Conservation (phyloP, 345 rosid species). For the Gossypium rotundifolium region DNA sequence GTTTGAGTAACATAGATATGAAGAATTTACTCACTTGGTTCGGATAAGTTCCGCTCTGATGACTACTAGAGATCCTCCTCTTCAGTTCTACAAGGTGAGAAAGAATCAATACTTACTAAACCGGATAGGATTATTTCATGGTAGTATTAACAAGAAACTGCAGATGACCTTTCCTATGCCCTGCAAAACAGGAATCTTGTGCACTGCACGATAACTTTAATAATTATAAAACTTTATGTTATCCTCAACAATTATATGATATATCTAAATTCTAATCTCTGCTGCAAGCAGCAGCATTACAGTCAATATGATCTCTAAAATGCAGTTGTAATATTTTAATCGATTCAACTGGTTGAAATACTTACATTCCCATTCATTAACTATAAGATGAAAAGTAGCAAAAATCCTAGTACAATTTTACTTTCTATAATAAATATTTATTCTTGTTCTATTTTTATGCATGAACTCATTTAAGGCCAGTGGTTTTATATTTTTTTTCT, state of each 20-base stretch:
- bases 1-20: background rate
- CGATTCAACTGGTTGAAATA: background rate
- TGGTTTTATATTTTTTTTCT: background rate
- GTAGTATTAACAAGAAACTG: background rate
- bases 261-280: background rate
- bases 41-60: constrained; percentile 30
- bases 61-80: constrained; percentile 44
- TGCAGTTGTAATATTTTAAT: background rate
- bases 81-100: constrained; percentile 46
- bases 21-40: constrained; percentile 39
- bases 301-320: background rate
- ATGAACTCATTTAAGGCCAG: background rate
- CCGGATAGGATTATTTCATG: background rate
- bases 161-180: background rate
- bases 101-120: constrained; percentile 11
- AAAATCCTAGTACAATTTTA: background rate
- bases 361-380: background rate
- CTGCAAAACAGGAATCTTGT: background rate
- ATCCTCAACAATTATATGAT: background rate
- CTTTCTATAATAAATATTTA: background rate
- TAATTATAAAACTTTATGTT: background rate
- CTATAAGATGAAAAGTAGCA: background rate
- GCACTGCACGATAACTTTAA: background rate
- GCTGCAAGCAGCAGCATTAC: background rate
- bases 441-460: background rate